Percentiles rank a stretch among this genome's conserved stretches.
Evolutionary conservation across 306 rosid genomes (phyloP).

Genomic region (Acacia melanoxylon): DNA sequence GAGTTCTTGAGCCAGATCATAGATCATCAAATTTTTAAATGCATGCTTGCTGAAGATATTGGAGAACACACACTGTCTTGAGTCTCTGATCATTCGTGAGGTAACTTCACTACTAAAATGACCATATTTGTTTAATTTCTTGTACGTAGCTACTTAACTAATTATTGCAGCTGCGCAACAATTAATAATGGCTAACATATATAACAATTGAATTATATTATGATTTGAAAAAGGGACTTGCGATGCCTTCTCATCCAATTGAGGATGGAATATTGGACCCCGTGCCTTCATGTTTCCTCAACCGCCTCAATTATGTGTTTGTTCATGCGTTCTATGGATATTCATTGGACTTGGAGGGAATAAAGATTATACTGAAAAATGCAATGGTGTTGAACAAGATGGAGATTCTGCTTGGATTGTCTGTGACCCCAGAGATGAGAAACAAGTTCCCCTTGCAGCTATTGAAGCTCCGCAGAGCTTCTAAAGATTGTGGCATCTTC

Average conservation of each 20-base stretch:
- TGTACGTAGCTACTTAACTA: background rate
- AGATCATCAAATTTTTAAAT: background rate
- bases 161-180: background rate
- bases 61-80: constrained; percentile 6
- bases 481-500: background rate
- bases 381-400: background rate
- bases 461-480: background rate
- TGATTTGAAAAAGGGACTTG: background rate
- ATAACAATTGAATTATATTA: background rate
- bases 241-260: background rate
- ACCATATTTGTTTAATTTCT: background rate
- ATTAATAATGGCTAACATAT: background rate
- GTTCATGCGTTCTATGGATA: background rate
- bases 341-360: constrained; percentile 12
- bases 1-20: background rate
- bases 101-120: constrained; percentile 17
- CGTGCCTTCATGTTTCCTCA: constrained; percentile 26
- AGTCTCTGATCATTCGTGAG: background rate
- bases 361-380: constrained; percentile 25
- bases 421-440: background rate
- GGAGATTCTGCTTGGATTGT: background rate
- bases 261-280: constrained; percentile 26
- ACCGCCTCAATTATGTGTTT: constrained; percentile 5
- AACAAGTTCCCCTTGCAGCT: background rate
- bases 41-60: background rate